Evolutionary conservation across 257 asterid species (phyloP).

Genomic region (Salvia rosmarinus): DNA sequence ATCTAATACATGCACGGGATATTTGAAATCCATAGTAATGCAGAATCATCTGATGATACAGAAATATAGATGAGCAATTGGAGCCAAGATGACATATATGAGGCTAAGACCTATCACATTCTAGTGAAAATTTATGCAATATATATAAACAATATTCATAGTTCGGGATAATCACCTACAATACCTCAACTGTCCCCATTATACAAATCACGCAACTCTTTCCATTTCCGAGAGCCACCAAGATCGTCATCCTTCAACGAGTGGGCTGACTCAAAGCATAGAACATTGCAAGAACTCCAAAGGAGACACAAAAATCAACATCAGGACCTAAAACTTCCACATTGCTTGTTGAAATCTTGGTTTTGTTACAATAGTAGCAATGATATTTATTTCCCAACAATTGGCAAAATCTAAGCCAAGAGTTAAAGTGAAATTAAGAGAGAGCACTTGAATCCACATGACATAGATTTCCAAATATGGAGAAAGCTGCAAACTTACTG

Average conservation of each 20-base stretch:
- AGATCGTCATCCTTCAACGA: not conserved
- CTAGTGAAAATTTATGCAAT: too few relatives aligned
- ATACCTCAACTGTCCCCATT: not conserved
- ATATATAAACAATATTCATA: not conserved
- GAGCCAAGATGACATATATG: not conserved
- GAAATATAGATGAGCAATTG: not conserved
- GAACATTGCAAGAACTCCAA: not conserved
- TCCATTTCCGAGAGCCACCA: constrained; percentile 9
- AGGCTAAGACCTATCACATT: too few relatives aligned
- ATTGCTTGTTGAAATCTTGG: not conserved
- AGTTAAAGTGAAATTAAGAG: not conserved
- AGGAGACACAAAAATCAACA: not conserved
- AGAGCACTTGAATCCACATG: not conserved
- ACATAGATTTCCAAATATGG: not conserved
- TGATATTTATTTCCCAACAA: not conserved
- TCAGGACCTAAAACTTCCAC: constrained; percentile 2
- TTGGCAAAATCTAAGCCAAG: not conserved
- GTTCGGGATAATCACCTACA: not conserved
- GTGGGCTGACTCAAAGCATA: not conserved
- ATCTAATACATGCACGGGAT: too few relatives aligned
- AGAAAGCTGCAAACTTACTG: not conserved
- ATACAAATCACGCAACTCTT: not conserved
- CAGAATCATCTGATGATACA: not conserved
- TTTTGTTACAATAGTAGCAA: not conserved
- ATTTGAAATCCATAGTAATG: too few relatives aligned